Evolutionary conservation across 2,329 filamentous ascomycete species (phyloP), one percentile per base, ranked within the genome.

Genomic region (Venturia oleaginea): DNA sequence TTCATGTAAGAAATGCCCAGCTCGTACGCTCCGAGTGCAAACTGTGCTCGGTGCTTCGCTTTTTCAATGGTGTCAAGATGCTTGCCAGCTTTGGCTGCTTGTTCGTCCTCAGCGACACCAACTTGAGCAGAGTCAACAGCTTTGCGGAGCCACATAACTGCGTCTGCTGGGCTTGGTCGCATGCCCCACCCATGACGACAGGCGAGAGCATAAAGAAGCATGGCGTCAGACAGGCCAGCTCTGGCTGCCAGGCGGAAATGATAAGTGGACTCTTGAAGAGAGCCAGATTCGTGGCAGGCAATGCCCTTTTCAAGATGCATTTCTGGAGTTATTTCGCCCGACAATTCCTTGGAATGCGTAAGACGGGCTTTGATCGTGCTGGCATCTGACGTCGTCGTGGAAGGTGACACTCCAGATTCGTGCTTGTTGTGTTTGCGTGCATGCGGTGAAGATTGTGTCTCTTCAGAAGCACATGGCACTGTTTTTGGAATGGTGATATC

Each of bases 161-260:
- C 94, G 76, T 99, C 94, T 59, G 83, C 83, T 71, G 91, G 91
- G 74, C 96, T 97, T 8, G 91, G 85, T 11, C 92, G 87, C 91
- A 97, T 97, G 22, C 94, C 94, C 94, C 94, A 99, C 60, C 94
- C 94, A 73, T 99, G 94, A 61, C 94, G 85, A 72, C 93, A 97
- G 13, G 94, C 94, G 42, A 99, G 82, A 5, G 93, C 94, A 75
- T 97, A 99, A 38, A 97, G 81, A 15, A 99, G 84, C 94, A 99
- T 99, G 27, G 89, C 94, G 0, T 93, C 96, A 0, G 94, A 90
- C 65, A 96, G 85, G 59, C 91, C 90, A 65, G 90, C 87, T 70
- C 87, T 86, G 0, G 94, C 93, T 4, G 94, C 94, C 66, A 96
- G 84, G 40, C 94, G 89, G 55, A 99, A 83, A 73, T 99, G 94